Percentiles rank a stretch among this genome's conserved stretches.
Conservation (phyloP, 2,329 filamentous ascomycete species). For the Penicillium sp. region DNA sequence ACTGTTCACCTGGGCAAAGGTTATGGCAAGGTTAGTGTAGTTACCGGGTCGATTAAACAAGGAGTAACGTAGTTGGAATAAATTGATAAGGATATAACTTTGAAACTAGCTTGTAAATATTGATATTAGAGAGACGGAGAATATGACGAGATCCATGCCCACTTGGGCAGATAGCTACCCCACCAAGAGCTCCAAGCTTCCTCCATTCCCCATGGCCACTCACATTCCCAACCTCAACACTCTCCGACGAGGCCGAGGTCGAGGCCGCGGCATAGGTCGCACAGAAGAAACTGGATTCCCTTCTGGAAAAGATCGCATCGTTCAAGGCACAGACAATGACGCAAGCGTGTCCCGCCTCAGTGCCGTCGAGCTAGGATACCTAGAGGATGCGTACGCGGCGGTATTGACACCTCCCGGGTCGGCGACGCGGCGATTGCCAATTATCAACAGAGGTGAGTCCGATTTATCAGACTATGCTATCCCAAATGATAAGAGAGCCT, state of each 20-base stretch:
- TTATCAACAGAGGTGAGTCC: slow-evolving; percentile 80
- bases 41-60: background rate
- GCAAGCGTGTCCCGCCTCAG: slow-evolving; percentile 85
- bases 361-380: slow-evolving; percentile 79
- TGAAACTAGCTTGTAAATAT: background rate
- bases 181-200: slow-evolving; percentile 20
- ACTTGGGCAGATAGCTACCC: slow-evolving; percentile 10
- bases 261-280: slow-evolving; percentile 41
- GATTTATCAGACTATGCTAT: slow-evolving; percentile 12
- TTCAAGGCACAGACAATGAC: slow-evolving; percentile 89
- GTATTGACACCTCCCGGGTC: slow-evolving; percentile 58
- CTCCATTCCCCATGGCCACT: slow-evolving; percentile 57
- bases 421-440: slow-evolving; percentile 68
- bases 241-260: slow-evolving; percentile 51
- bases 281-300: slow-evolving; percentile 23
- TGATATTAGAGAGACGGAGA: background rate
- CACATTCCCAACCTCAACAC: slow-evolving; percentile 76
- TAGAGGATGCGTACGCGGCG: slow-evolving; percentile 74
- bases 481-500: background rate
- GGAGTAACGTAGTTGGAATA: background rate
- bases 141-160: background rate
- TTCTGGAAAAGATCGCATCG: slow-evolving; percentile 63
- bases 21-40: no score
- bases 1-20: no score
- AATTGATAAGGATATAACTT: background rate